These are phyloP conservation scores for Narthecium ossifragum DNA, from an alignment of 106 monocot species.

Conservation along the genomic window DNA sequence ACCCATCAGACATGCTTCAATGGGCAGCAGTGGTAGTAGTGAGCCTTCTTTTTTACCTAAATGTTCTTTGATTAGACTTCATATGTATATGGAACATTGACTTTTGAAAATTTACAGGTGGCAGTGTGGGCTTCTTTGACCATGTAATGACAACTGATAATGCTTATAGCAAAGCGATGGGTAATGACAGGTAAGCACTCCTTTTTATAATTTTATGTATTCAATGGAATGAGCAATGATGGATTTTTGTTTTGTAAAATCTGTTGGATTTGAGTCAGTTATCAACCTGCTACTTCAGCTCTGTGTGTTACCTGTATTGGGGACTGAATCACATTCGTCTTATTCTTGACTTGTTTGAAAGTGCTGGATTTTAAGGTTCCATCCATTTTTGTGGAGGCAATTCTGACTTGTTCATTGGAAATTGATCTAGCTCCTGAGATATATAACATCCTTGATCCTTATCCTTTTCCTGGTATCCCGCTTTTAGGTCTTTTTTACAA, in stretches of 20 bases:
- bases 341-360: too few relatives aligned
- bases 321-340: too few relatives aligned
- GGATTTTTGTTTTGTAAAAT: not conserved
- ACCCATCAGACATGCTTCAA: constrained; percentile 13
- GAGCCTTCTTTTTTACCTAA: not conserved
- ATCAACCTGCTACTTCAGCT: too few relatives aligned
- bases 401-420: constrained; percentile 2
- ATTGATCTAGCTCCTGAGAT: constrained; percentile 6
- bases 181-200: constrained; percentile 16
- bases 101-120: constrained; percentile 9
- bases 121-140: constrained; percentile 7
- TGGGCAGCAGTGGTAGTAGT: constrained; percentile 6
- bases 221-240: too few relatives aligned
- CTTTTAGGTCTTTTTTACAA: too few relatives aligned
- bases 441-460: constrained; percentile 2
- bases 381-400: constrained; percentile 2
- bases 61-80: not conserved
- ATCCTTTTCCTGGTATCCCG: not conserved
- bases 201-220: too few relatives aligned
- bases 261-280: not conserved
- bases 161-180: constrained; percentile 9
- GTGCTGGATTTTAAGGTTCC: too few relatives aligned
- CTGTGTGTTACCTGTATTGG: too few relatives aligned
- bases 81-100: not conserved
- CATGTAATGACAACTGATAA: constrained; percentile 8